Percentiles rank a stretch among this genome's conserved stretches.
Conservation (phyloP, 2,329 filamentous ascomycete species). For the Trichoderma lentiforme region DNA sequence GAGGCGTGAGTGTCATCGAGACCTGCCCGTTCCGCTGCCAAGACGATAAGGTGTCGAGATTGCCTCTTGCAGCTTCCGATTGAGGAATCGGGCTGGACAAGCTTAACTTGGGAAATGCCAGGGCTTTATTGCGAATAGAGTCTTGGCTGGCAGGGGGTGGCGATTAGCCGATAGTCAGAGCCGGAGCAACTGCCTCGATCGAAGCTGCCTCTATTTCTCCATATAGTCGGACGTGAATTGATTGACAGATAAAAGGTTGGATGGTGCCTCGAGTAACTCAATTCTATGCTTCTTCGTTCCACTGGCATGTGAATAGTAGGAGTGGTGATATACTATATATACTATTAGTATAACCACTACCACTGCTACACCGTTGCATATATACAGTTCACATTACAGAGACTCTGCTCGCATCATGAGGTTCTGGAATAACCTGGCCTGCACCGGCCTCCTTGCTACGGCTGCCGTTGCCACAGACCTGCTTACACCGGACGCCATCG, state of each 20-base stretch:
- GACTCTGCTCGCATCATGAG: conserved; percentile 22
- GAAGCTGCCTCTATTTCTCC: background rate
- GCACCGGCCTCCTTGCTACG: conserved; percentile 18
- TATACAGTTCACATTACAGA: background rate
- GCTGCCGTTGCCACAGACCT: conserved; percentile 29
- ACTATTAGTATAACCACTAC: background rate
- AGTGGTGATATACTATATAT: background rate
- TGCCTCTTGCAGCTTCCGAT: conserved; percentile 8
- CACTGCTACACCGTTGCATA: background rate
- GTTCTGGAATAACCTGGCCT: conserved; percentile 18
- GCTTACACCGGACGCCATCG: conserved; percentile 39
- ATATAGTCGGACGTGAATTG: background rate
- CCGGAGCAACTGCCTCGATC: background rate
- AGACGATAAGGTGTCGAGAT: conserved; percentile 8
- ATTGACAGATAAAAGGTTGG: background rate
- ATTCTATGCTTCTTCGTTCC: background rate
- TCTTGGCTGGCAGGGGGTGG: conserved; percentile 3
- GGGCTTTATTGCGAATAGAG: background rate
- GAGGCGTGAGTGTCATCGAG: background rate
- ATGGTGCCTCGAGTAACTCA: background rate
- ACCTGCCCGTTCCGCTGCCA: background rate
- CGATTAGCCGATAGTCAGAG: background rate
- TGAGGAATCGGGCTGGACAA: background rate
- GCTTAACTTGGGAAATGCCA: background rate
- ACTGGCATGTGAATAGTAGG: background rate